Evolutionary conservation across 2,329 filamentous ascomycete genomes (phyloP).

Genomic region (Lecanicillium sp.): DNA sequence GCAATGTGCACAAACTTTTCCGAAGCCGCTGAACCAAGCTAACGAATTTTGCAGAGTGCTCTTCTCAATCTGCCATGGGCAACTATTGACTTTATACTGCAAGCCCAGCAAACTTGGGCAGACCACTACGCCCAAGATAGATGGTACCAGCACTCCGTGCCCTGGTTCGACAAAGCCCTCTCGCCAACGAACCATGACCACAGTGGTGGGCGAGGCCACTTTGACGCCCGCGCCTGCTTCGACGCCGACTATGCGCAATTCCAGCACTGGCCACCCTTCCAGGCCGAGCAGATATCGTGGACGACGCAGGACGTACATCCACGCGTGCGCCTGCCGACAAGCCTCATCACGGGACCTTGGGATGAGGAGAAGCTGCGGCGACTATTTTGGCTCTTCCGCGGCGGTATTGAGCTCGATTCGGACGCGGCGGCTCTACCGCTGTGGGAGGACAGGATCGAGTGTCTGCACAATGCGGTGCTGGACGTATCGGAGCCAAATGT

Average conservation of each 20-base stretch:
- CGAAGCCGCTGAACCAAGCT: neutral
- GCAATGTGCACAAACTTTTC: neutral
- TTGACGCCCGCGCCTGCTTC: constrained; percentile 26
- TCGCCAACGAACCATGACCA: constrained; percentile 9
- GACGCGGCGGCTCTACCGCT: constrained; percentile 17
- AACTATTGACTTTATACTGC: constrained; percentile 35
- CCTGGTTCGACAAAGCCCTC: constrained; percentile 10
- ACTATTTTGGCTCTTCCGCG: constrained; percentile 38
- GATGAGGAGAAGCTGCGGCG: constrained; percentile 28
- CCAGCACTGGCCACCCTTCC: constrained; percentile 15
- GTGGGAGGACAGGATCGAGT: constrained; percentile 34
- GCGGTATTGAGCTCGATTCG: constrained; percentile 24
- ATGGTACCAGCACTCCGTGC: constrained; percentile 24
- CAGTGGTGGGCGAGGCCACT: constrained; percentile 18
- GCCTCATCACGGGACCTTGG: constrained; percentile 35
- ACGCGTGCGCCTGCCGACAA: constrained; percentile 28
- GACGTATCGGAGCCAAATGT: constrained; percentile 18
- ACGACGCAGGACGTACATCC: constrained; percentile 29
- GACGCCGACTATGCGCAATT: constrained; percentile 25
- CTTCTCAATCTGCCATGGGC: constrained; percentile 37
- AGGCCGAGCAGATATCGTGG: constrained; percentile 13
- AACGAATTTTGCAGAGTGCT: constrained; percentile 25
- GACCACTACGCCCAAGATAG: constrained; percentile 26
- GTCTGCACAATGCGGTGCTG: constrained; percentile 27
- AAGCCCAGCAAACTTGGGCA: constrained; percentile 40